Evolutionary conservation across 208 protist species (phyloP), one percentile per base, ranked within the genome.

Genomic region (Angomonas deanei): DNA sequence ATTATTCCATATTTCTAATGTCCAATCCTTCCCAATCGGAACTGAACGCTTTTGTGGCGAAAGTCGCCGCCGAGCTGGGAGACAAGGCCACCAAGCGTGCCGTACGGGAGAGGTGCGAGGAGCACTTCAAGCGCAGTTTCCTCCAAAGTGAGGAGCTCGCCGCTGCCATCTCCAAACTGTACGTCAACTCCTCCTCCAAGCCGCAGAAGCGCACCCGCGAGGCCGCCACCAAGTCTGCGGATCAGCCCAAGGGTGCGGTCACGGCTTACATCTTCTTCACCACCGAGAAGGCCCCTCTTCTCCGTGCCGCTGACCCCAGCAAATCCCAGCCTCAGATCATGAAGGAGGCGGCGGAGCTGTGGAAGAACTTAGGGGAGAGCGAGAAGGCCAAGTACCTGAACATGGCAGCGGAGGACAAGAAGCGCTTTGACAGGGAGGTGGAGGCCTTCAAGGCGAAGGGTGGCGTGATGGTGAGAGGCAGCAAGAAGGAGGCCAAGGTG

Each of bases 241-340:
- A 90, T 66, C 91, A 89, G 67, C 91, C 91, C 47, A 96, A 95
- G 77, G 72, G 69, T 3, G 76, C 86, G 24, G 61, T 92, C 10
- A 78, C 75, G 6, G 42, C 83, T 3, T 96, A 88, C 72, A 73
- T 95, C 34, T 61, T 94, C 17, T 96, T 94, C 58, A 68, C 34
- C 38, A 84, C 82, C 57, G 84, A 93, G 21, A 68, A 91, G 47
- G 77, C 87, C 30, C 79, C 86, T 21, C 76, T 74, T 49, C 32
- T 90, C 17, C 88, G 90, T 76, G 77, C 32, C n/a, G 46, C 76
- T 36, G 81, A 90, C 64, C 85, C 88, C 2, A 76, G 82, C 11
- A 67, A 86, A 56, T 88, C 88, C 58, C 66, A 76, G 36, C 90
- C 80, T 15, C 80, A 94, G 28, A 67, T 96, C 36, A 23, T 82